Percentiles rank a stretch among this genome's conserved stretches.
These are phyloP conservation scores for Stachybotrys chlorohalonatus DNA, from an alignment of 2,329 filamentous ascomycete genomes.

Conservation along the genomic window DNA sequence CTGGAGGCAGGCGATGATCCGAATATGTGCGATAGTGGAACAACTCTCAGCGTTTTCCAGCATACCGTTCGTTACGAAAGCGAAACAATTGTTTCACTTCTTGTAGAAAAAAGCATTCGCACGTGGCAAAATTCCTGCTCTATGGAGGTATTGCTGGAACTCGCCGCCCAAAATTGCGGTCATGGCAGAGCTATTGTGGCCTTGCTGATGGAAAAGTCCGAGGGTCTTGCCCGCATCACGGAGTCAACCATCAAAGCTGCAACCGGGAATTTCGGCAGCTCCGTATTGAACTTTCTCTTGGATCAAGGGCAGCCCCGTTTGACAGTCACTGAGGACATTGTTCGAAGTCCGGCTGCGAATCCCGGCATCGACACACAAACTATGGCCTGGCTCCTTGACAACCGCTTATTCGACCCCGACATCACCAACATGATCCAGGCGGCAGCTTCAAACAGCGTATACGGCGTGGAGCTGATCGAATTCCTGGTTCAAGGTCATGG, in stretches of 20 bases:
- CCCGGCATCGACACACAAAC: not conserved
- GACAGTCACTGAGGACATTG: not conserved
- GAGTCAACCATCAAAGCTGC: not conserved
- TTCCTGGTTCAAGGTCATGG: not conserved
- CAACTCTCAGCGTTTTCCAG: not conserved
- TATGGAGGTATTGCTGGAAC: not conserved
- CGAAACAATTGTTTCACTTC: not conserved
- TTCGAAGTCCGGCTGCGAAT: not conserved
- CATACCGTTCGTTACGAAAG: not conserved
- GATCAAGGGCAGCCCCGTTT: too few species aligned
- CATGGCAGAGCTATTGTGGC: not conserved
- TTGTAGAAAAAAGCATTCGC: not conserved
- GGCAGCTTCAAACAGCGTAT: not conserved
- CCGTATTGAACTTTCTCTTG: too few species aligned
- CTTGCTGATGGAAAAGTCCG: not conserved
- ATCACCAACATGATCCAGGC: not conserved
- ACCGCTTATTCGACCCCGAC: not conserved
- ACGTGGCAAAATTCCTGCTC: not conserved
- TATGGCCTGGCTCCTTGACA: not conserved
- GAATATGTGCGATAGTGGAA: not conserved
- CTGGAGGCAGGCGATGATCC: not conserved
- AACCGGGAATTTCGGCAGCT: not conserved
- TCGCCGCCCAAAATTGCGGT: not conserved
- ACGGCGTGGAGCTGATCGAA: not conserved
- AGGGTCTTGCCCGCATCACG: not conserved